Percentiles rank a stretch among this genome's conserved stretches.
These are phyloP conservation scores for Erythrobasidium hasegawianum DNA, from an alignment of 1,284 basidiomycete genomes.

Conservation along the genomic window DNA sequence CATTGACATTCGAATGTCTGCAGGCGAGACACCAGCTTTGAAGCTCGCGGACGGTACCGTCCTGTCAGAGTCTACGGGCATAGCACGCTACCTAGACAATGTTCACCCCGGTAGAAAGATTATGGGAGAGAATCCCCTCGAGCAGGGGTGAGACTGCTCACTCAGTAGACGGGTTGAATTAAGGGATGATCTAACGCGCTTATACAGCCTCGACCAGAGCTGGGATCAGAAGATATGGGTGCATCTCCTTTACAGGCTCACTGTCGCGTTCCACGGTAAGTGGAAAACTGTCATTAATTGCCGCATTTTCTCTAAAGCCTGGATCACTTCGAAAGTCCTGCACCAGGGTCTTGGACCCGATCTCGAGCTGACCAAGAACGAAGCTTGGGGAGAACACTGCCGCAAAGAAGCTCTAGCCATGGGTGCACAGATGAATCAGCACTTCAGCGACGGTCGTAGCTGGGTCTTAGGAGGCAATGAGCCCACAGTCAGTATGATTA, in stretches of 20 bases:
- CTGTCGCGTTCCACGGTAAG: constrained; percentile 21
- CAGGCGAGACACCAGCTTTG: constrained; percentile 22
- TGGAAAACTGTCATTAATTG: too few species aligned
- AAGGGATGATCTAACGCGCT: too few species aligned
- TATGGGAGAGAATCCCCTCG: constrained; percentile 20
- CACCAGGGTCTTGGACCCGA: constrained; percentile 9
- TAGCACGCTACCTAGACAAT: constrained; percentile 16
- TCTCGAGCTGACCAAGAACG: constrained; percentile 21
- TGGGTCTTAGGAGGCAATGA: constrained; percentile 25
- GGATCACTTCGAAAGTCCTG: too few species aligned
- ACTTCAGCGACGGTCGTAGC: constrained; percentile 17
- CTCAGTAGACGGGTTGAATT: too few species aligned
- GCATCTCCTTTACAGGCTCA: constrained; percentile 26
- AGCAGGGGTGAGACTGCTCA: constrained; percentile 29
- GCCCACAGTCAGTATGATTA: constrained; percentile 11
- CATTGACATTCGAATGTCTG: too few species aligned
- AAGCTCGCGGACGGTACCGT: constrained; percentile 13
- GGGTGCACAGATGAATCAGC: constrained; percentile 4
- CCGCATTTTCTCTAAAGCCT: too few species aligned
- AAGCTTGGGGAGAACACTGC: constrained; percentile 30
- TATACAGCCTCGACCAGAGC: constrained; percentile 4
- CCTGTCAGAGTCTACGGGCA: constrained; percentile 19
- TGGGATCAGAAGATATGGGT: constrained; percentile 32
- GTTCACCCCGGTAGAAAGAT: constrained; percentile 28
- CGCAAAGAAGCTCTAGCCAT: constrained; percentile 29